phyloP scores from a whole-genome alignment of 306 rosid species.

The Inga leiocalycina region DNA sequence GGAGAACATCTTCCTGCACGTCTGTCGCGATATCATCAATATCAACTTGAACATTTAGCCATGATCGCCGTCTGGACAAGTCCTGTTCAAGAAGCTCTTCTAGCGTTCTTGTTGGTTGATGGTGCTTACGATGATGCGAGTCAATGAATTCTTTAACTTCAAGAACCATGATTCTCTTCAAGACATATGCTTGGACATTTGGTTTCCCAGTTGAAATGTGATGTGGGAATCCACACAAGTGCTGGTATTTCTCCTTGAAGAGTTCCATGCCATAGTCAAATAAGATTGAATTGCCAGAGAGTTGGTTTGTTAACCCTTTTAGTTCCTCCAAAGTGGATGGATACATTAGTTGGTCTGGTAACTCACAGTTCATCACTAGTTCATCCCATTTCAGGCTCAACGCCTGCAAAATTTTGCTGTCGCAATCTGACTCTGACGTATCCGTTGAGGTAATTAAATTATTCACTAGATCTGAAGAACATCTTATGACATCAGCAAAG shows the following conservation, averaged over 20 bases:
- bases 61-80: conserved; percentile 46
- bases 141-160: conserved; percentile 51
- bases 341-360: conserved; percentile 41
- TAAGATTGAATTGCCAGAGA: conserved; percentile 40
- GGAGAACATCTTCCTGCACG: conserved; percentile 54
- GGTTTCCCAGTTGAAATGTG: conserved; percentile 44
- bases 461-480: conserved; percentile 27
- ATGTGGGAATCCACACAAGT: conserved; percentile 41
- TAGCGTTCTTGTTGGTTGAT: conserved; percentile 38
- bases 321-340: conserved; percentile 48
- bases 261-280: conserved; percentile 57
- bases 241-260: conserved; percentile 47
- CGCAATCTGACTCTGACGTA: conserved; percentile 32
- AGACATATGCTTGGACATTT: conserved; percentile 36
- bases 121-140: conserved; percentile 34
- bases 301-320: conserved; percentile 43
- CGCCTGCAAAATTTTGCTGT: conserved; percentile 47
- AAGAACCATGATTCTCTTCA: conserved; percentile 42
- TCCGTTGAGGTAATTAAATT: conserved; percentile 31
- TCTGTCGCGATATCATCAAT: conserved; percentile 47
- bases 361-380: conserved; percentile 37
- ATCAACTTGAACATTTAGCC: conserved; percentile 56
- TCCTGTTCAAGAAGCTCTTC: conserved; percentile 53
- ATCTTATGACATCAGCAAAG: conserved; percentile 33
- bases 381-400: conserved; percentile 57